These are phyloP conservation scores for Alternaria rosae DNA, from an alignment of 2,329 filamentous ascomycete species.

Conservation along the genomic window DNA sequence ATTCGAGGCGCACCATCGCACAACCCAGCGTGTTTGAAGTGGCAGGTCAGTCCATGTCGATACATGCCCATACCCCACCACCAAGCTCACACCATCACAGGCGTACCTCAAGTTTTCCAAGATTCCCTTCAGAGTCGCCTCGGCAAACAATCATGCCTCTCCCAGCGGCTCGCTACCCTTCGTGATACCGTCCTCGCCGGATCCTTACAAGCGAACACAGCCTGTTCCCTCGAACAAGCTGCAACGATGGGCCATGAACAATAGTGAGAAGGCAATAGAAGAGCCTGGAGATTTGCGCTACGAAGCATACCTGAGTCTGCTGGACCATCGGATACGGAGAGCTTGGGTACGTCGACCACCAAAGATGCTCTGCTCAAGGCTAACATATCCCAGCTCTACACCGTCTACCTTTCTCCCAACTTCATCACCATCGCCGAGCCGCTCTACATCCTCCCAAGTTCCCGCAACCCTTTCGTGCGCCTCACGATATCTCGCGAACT, in stretches of 20 bases:
- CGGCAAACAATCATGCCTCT: slow-evolving; percentile 92
- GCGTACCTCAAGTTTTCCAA: slow-evolving; percentile 81
- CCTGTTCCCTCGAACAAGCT: slow-evolving; percentile 70
- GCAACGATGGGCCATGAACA: slow-evolving; percentile 70
- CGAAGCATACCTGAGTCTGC: slow-evolving; percentile 79
- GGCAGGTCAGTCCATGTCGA: slow-evolving; percentile 72
- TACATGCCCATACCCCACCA: background rate
- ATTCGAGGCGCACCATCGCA: slow-evolving; percentile 72
- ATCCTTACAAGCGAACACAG: slow-evolving; percentile 47
- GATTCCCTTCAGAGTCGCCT: slow-evolving; percentile 69
- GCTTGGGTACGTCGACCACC: slow-evolving; percentile 71
- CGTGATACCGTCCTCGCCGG: slow-evolving; percentile 65
- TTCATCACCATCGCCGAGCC: slow-evolving; percentile 68
- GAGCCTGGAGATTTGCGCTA: slow-evolving; percentile 65
- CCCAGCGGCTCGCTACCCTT: slow-evolving; percentile 89
- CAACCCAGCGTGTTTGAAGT: slow-evolving; percentile 93
- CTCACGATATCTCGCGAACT: slow-evolving; percentile 70
- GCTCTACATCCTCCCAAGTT: slow-evolving; percentile 74
- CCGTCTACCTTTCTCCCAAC: slow-evolving; percentile 81
- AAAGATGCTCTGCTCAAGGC: background rate
- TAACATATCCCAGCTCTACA: slow-evolving; percentile 66
- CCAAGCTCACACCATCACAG: slow-evolving; percentile 55
- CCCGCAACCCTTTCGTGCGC: slow-evolving; percentile 68
- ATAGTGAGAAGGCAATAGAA: slow-evolving; percentile 34
- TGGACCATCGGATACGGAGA: slow-evolving; percentile 79